A percentile compares a stretch with the other conserved stretches of the same genome.
Evolutionary conservation across 2,329 filamentous ascomycete species (phyloP).

Genomic region (Hymenoscyphus fraxineus): DNA sequence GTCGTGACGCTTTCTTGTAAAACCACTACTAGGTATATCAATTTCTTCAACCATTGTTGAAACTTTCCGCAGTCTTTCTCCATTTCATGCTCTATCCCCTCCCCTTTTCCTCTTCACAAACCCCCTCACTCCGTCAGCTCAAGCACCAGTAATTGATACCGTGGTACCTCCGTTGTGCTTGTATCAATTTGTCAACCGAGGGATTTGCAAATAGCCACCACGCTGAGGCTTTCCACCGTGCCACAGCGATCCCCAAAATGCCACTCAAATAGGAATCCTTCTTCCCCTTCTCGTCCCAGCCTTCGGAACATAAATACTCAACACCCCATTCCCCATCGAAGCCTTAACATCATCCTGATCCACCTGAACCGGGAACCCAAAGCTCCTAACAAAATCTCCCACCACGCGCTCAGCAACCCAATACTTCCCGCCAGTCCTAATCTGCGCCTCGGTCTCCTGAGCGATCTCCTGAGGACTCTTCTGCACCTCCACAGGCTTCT

Average conservation of each 20-base stretch:
- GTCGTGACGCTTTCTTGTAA: neutral
- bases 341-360: slow-evolving; percentile 60
- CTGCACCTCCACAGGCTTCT: neutral
- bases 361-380: slow-evolving; percentile 63
- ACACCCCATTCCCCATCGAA: slow-evolving; percentile 60
- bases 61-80: neutral
- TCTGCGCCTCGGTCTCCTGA: neutral
- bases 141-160: neutral
- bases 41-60: neutral
- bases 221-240: neutral
- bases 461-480: slow-evolving; percentile 3
- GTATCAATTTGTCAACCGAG: neutral
- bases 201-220: no score
- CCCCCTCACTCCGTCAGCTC: neutral
- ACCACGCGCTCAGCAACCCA: slow-evolving; percentile 66
- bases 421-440: slow-evolving; percentile 47
- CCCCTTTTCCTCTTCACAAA: neutral
- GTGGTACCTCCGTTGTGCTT: neutral
- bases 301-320: slow-evolving; percentile 65
- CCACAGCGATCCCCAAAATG: neutral
- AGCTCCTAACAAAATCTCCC: slow-evolving; percentile 64
- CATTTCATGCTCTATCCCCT: no score
- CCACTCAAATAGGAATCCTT: slow-evolving; percentile 48
- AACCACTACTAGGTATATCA: neutral
- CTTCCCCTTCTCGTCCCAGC: slow-evolving; percentile 54